Evolutionary conservation across 108 stramenopile species (phyloP), one percentile per base, ranked within the genome.

Genomic region (Seminavis robusta): DNA sequence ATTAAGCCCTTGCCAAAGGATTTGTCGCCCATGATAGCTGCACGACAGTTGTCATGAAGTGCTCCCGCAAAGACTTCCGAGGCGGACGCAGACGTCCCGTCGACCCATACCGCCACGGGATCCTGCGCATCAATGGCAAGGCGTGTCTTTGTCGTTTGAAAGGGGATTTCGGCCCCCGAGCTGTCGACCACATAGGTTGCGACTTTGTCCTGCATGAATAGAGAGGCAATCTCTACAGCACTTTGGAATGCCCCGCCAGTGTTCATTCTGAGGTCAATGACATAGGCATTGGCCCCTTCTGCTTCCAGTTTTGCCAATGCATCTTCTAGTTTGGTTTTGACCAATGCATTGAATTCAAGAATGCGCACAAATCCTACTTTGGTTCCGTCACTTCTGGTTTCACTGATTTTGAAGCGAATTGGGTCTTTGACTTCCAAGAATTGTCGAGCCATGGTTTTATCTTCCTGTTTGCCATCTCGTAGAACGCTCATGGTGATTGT

Each of bases 1-100:
- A 98, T 92, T 17, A 95, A 57, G 26, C 97, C 97, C 56, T 98
- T 98, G 4, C 97, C 97, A 72, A 95, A 98, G 24, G 76, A 71
- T 11, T 73, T 74, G 24, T 83, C 68, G 4, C 97, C 95, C 86
- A 92, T 94, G 8, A 93, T 78, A 32, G 92, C 79, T n/a, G 95
- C 94, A 3, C 90, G 66, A 53, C 97, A 97, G 54, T 98, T 92
- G 64, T 97, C 95, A 23, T 84, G 85, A 30, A 98, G 60, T 9
- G 94, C 88, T 4, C 90, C 93, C 9, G 96, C 84, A 38, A 98
- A 63, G 11, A 98, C 93, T 74, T 98, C 94, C 8, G 80, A 77
- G 0, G 94, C 93, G 42, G 87, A 89, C 2, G 94, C 94, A n/a
- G 81, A 74, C 30, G 70, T 43, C 25, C 76, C 79, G 71, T 94